Evolutionary conservation across 345 rosid species (phyloP).

Genomic region (Excoecaria agallocha): DNA sequence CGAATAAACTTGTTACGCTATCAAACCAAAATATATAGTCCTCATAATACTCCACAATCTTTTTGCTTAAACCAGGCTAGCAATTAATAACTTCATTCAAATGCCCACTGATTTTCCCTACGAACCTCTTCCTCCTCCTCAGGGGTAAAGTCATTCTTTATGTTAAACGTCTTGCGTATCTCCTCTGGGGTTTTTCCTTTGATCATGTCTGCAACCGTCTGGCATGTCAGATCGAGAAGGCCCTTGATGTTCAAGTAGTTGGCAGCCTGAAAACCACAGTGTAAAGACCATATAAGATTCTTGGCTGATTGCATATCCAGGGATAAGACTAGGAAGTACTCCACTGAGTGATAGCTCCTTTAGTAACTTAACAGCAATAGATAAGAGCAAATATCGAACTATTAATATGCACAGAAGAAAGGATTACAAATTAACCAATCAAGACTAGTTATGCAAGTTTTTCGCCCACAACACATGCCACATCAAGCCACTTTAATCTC

Average conservation of each 20-base stretch:
- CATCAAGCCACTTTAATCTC: too few relatives aligned
- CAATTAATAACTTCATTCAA: slow-evolving; percentile 12
- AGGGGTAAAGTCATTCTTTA: slow-evolving; percentile 26
- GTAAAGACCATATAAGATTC: background rate
- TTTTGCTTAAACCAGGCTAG: background rate
- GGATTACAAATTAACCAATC: too few relatives aligned
- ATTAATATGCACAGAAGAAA: background rate
- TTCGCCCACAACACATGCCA: too few relatives aligned
- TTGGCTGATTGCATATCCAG: background rate
- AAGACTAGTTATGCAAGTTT: too few relatives aligned
- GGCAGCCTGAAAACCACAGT: slow-evolving; percentile 24
- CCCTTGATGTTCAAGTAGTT: slow-evolving; percentile 33
- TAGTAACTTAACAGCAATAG: too few relatives aligned
- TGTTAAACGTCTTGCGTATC: slow-evolving; percentile 28
- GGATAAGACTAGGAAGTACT: too few relatives aligned
- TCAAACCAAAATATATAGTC: background rate
- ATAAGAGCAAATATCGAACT: background rate
- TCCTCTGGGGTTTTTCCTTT: slow-evolving; percentile 29
- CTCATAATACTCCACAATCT: background rate
- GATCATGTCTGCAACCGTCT: slow-evolving; percentile 30
- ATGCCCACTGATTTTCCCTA: slow-evolving; percentile 34
- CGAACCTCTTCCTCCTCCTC: slow-evolving; percentile 33
- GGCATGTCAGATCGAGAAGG: slow-evolving; percentile 29
- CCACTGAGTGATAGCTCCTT: too few relatives aligned
- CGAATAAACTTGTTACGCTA: background rate